Evolutionary conservation across 192 early-diverging fungal genomes (phyloP), one percentile per base, ranked within the genome.

Genomic region (Phlyctochytrium arcticum): DNA sequence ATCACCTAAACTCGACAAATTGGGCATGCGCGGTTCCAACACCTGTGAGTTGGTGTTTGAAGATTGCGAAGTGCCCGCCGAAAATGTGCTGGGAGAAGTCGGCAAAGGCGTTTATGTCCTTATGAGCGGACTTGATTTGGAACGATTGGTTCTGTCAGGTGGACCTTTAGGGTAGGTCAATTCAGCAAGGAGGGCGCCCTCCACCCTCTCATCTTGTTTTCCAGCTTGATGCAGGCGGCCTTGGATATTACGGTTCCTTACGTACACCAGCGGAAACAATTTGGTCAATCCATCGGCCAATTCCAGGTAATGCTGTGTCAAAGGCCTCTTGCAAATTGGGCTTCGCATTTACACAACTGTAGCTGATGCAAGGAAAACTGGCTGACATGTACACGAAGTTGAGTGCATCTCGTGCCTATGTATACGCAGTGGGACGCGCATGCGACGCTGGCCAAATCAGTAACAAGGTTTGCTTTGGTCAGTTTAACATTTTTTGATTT

Each of bases 381-480:
- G 95, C 95, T 21, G 95, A 97, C 60, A 97, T 97, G 90, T 94
- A 95, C 80, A 94, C 91, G n/a, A 95, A 95, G 69, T 78, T 94
- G 31, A 91, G 87, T 58, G 92, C 92, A 1, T 92, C 93, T 15
- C 80, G 95, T 9, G 75, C 92, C 26, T 95, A 94, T 62, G 91
- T 91, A 10, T 94, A 97, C 70, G 85, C 93, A 33, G 91, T 93
- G 5, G 95, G 87, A 1, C 78, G 93, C 24, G 93, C 91, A 23
- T 92, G 90, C 57, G 93, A 95, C 65, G 50, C 37, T 19, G 92
- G 92, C 8, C 75, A 90, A 31, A 67, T 85, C 56, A 89, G 88
- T 65, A 90, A 87, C 81, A 89, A 90, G 57, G 71, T 74, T 23
- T n/a, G n/a, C n/a, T n/a, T 48, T 24, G 24, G 19, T n/a, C 8